phyloP scores from a whole-genome alignment of 768 basidiomycete genomes.

The Mycena chlorophos region DNA sequence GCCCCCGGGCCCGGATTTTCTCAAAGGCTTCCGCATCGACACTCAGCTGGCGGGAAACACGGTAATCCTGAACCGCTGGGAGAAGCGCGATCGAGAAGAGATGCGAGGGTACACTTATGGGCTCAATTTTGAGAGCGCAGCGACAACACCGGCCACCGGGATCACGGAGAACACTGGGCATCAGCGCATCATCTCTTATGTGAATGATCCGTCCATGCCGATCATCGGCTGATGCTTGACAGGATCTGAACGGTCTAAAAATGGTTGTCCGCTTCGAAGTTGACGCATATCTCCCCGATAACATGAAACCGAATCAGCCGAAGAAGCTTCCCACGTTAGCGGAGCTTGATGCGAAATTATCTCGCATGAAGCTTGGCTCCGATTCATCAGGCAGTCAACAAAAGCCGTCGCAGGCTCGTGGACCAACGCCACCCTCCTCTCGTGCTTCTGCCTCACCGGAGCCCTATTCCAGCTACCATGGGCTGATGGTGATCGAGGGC shows the following conservation, averaged over 20 bases:
- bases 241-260: slow-evolving; percentile 61
- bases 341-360: no score
- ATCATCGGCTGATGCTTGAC: not conserved
- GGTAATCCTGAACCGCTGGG: slow-evolving; percentile 64
- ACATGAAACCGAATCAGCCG: slow-evolving; percentile 19
- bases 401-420: no score
- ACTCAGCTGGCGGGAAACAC: slow-evolving; percentile 64
- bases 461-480: slow-evolving; percentile 14
- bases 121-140: slow-evolving; percentile 59
- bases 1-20: slow-evolving; percentile 22
- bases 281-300: slow-evolving; percentile 45
- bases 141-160: slow-evolving; percentile 47
- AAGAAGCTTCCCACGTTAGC: no score
- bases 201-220: slow-evolving; percentile 26
- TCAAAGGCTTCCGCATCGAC: slow-evolving; percentile 66
- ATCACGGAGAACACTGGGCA: slow-evolving; percentile 57
- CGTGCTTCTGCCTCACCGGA: slow-evolving; percentile 6
- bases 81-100: slow-evolving; percentile 35
- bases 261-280: slow-evolving; percentile 61
- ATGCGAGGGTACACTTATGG: slow-evolving; percentile 51
- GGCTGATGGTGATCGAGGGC: slow-evolving; percentile 26
- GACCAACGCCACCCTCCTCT: slow-evolving; percentile 11
- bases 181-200: slow-evolving; percentile 63
- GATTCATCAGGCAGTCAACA: no score
- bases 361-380: no score